Evolutionary conservation across 2,329 filamentous ascomycete genomes (phyloP).

Genomic region (Cercospora janseana): DNA sequence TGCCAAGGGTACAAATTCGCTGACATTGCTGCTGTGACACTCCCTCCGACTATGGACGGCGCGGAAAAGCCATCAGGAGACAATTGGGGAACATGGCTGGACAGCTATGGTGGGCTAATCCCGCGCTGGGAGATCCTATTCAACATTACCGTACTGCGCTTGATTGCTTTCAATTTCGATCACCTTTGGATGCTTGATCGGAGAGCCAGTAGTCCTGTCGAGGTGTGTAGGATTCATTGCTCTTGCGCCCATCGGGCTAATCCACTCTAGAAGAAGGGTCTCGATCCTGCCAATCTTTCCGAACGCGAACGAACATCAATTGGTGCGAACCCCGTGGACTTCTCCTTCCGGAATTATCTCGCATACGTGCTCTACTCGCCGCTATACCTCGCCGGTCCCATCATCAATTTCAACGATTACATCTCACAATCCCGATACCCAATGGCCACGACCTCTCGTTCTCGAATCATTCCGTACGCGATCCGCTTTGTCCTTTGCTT

Average conservation of each 20-base stretch:
- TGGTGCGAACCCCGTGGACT: slow-evolving; percentile 70
- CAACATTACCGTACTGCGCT: slow-evolving; percentile 86
- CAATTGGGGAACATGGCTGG: slow-evolving; percentile 68
- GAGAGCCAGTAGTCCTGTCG: slow-evolving; percentile 64
- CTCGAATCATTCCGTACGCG: slow-evolving; percentile 74
- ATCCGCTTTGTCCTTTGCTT: slow-evolving; percentile 78
- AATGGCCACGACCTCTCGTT: slow-evolving; percentile 63
- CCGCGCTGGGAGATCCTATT: slow-evolving; percentile 95
- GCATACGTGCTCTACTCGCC: slow-evolving; percentile 90
- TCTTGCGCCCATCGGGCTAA: slow-evolving; percentile 50
- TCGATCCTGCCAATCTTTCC: slow-evolving; percentile 81
- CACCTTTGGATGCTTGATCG: slow-evolving; percentile 86
- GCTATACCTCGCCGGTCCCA: slow-evolving; percentile 87
- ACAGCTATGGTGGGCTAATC: slow-evolving; percentile 79
- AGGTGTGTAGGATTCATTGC: slow-evolving; percentile 65
- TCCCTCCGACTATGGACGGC: slow-evolving; percentile 42
- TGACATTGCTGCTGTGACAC: slow-evolving; percentile 57
- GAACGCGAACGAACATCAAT: slow-evolving; percentile 82
- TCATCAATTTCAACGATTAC: slow-evolving; percentile 97
- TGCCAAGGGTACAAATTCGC: slow-evolving; percentile 72
- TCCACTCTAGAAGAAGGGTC: slow-evolving; percentile 89
- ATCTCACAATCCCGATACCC: slow-evolving; percentile 78
- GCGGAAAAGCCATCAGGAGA: slow-evolving; percentile 36
- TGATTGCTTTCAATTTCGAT: slow-evolving; percentile 96
- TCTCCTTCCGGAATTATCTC: slow-evolving; percentile 79